Evolutionary conservation across 768 basidiomycete genomes (phyloP).

Genomic region (Phlebiopsis flavidoalba): DNA sequence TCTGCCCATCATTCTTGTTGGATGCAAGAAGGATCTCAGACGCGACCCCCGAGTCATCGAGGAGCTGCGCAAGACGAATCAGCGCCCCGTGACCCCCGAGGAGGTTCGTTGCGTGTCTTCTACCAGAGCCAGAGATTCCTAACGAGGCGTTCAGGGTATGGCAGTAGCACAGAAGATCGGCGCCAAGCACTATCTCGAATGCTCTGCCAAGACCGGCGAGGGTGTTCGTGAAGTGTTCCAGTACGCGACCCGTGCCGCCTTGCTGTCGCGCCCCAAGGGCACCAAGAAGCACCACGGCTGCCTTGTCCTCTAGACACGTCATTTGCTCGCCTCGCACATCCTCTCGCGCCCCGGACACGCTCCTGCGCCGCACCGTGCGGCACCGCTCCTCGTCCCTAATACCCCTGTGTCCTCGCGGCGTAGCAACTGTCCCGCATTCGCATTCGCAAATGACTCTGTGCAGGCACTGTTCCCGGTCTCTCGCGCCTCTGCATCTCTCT

Average conservation of each 20-base stretch:
- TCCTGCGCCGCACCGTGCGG: not conserved
- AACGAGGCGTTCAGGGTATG: slow-evolving; percentile 61
- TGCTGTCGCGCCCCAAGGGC: slow-evolving; percentile 53
- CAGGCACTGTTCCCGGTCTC: not conserved
- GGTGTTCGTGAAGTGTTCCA: slow-evolving; percentile 99
- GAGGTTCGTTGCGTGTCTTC: slow-evolving; percentile 51
- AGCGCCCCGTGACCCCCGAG: slow-evolving; percentile 90
- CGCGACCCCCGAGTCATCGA: slow-evolving; percentile 91
- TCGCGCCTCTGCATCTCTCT: not conserved
- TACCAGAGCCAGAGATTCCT: not conserved
- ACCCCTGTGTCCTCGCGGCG: slow-evolving; percentile 9
- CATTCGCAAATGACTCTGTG: not conserved
- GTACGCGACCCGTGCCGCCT: slow-evolving; percentile 89
- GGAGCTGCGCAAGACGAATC: slow-evolving; percentile 89
- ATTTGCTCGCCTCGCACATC: not conserved
- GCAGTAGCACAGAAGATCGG: slow-evolving; percentile 95
- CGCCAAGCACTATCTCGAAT: slow-evolving; percentile 95
- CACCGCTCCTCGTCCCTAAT: slow-evolving; percentile 1
- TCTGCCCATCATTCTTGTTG: slow-evolving; percentile 94
- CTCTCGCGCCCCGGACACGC: not conserved
- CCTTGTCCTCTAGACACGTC: slow-evolving; percentile 36
- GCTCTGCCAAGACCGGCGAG: slow-evolving; percentile 93
- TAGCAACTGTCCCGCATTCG: slow-evolving; percentile 1
- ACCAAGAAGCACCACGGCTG: slow-evolving; percentile 37
- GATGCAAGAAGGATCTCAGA: slow-evolving; percentile 98